Evolutionary conservation across 164 flowering plant species (phyloP).

Genomic region (Taxillus chinensis): DNA sequence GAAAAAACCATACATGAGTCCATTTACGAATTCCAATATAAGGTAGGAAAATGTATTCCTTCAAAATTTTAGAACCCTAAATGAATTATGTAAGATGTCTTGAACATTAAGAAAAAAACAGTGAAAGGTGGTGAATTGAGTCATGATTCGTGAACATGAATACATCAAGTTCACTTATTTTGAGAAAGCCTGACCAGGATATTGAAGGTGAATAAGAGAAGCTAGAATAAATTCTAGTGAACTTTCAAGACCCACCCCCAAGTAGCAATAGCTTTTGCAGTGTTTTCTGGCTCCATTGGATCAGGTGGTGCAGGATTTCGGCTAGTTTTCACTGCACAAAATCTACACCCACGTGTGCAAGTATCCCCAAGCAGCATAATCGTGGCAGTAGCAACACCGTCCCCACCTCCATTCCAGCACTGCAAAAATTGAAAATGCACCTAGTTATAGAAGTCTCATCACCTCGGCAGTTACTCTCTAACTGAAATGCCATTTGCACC

Average conservation of each 20-base stretch:
- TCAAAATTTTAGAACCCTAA: no score
- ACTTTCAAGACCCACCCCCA: constrained; percentile 64
- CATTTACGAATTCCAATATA: no score
- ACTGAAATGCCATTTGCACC: neutral
- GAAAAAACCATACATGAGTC: no score
- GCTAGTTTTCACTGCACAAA: constrained; percentile 95
- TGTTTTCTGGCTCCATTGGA: constrained; percentile 86
- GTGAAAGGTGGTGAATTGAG: no score
- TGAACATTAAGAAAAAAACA: no score
- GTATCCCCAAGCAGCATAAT: constrained; percentile 97
- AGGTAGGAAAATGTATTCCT: no score
- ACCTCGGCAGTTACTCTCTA: neutral
- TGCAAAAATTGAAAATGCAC: constrained; percentile 7
- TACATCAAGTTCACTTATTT: no score
- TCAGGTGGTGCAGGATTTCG: constrained; percentile 89
- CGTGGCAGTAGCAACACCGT: constrained; percentile 90
- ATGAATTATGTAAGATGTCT: no score
- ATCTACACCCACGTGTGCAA: constrained; percentile 92
- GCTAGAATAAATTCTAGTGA: neutral
- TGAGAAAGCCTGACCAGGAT: no score
- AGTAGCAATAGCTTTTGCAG: constrained; percentile 81
- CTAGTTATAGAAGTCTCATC: neutral
- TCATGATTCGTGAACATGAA: no score
- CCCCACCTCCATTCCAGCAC: constrained; percentile 99
- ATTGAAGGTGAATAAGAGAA: neutral